Evolutionary conservation across 2,329 filamentous ascomycete genomes (phyloP).

Genomic region (Clonostachys chloroleuca): DNA sequence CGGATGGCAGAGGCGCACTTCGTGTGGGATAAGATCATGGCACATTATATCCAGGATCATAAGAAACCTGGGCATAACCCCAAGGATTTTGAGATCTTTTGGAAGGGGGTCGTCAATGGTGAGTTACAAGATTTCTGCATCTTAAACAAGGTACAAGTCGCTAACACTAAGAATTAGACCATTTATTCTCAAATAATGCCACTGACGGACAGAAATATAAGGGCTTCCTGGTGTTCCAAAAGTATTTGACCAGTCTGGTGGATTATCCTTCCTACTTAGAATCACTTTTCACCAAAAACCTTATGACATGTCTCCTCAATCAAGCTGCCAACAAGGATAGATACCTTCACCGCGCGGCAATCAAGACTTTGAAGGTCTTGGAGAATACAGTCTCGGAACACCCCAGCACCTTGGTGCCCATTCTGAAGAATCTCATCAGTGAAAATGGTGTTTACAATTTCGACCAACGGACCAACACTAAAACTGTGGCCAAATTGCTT

Average conservation of each 20-base stretch:
- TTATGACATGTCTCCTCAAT: slow-evolving; percentile 78
- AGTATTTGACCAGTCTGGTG: slow-evolving; percentile 56
- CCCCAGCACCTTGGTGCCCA: slow-evolving; percentile 51
- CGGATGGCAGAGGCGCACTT: slow-evolving; percentile 82
- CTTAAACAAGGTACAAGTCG: neutral
- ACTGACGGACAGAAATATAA: slow-evolving; percentile 89
- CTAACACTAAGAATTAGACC: slow-evolving; percentile 48
- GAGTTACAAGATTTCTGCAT: slow-evolving; percentile 23
- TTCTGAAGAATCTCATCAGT: slow-evolving; percentile 66
- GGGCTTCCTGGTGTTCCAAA: slow-evolving; percentile 83
- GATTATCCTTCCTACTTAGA: slow-evolving; percentile 40
- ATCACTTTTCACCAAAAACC: slow-evolving; percentile 74
- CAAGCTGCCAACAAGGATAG: slow-evolving; percentile 74
- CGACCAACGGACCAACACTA: slow-evolving; percentile 80
- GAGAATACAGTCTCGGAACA: slow-evolving; percentile 59
- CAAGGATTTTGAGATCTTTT: slow-evolving; percentile 69
- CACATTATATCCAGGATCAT: slow-evolving; percentile 36
- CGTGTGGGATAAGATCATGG: slow-evolving; percentile 79
- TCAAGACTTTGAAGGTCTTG: slow-evolving; percentile 69
- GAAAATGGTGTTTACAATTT: slow-evolving; percentile 72
- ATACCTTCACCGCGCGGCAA: slow-evolving; percentile 74
- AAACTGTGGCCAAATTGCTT: slow-evolving; percentile 74
- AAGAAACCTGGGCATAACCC: slow-evolving; percentile 12
- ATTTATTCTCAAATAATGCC: slow-evolving; percentile 75
- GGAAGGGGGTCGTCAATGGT: slow-evolving; percentile 85